These are phyloP conservation scores for Akanthomyces lecanii DNA, from an alignment of 2,329 filamentous ascomycete genomes.

Conservation along the genomic window DNA sequence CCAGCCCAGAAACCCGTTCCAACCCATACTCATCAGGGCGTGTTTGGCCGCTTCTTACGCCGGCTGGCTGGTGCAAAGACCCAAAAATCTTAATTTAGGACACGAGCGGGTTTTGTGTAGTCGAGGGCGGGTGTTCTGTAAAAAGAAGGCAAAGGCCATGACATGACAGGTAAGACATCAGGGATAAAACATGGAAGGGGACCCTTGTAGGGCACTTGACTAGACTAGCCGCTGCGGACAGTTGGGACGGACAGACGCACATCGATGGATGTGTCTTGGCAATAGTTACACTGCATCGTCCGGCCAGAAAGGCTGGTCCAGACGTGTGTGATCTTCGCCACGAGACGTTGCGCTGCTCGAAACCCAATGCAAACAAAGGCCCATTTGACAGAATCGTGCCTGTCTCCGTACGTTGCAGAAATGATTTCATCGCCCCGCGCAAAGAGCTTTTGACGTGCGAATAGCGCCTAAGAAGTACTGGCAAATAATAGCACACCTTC, in stretches of 20 bases:
- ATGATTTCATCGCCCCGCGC: not conserved
- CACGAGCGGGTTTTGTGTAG: not conserved
- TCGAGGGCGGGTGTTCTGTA: too few relatives aligned
- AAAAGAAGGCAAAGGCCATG: not conserved
- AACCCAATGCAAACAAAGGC: not conserved
- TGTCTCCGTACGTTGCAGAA: not conserved
- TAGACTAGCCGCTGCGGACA: not conserved
- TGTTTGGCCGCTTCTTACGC: too few relatives aligned
- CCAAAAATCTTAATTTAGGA: not conserved
- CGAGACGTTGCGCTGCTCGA: not conserved
- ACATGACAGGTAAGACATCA: not conserved
- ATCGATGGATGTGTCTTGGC: constrained; percentile 10
- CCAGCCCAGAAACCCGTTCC: too few relatives aligned
- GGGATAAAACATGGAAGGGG: not conserved
- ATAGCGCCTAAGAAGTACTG: not conserved
- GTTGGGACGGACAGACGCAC: constrained; percentile 1
- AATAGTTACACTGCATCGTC: not conserved
- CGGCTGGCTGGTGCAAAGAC: too few relatives aligned
- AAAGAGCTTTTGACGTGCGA: not conserved
- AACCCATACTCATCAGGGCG: too few relatives aligned
- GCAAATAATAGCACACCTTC: not conserved
- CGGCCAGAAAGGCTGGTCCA: not conserved
- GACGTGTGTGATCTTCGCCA: not conserved
- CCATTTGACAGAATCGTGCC: not conserved
- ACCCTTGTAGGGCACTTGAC: not conserved